These are phyloP conservation scores for Melocanna baccifera DNA, from an alignment of 176 grass and related monocot species.

Conservation along the genomic window DNA sequence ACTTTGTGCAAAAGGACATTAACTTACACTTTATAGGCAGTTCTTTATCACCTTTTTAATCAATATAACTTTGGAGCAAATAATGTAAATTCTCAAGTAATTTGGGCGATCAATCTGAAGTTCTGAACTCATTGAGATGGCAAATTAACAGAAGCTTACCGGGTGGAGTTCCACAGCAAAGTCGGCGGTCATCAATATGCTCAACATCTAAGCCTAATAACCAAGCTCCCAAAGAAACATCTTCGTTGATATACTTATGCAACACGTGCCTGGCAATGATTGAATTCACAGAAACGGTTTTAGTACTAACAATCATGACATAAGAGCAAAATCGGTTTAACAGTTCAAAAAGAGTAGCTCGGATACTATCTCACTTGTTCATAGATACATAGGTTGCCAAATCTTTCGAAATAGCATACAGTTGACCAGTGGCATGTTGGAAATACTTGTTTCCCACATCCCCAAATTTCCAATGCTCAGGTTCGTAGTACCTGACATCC, in stretches of 20 bases:
- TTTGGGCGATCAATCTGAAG: neutral
- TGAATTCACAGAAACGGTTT: neutral
- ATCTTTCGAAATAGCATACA: constrained; percentile 92
- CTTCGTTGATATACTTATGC: constrained; percentile 84
- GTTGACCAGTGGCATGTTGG: constrained; percentile 85
- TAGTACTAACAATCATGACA: neutral
- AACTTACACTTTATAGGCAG: neutral
- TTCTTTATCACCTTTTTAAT: neutral
- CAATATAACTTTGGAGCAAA: neutral
- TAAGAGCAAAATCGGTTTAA: neutral
- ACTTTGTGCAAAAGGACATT: neutral
- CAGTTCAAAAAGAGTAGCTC: neutral
- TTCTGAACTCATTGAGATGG: neutral
- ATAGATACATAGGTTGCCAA: constrained; percentile 77
- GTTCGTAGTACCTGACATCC: constrained; percentile 81
- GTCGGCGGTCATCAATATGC: constrained; percentile 79
- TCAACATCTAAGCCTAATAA: constrained; percentile 84
- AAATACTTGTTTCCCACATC: constrained; percentile 81
- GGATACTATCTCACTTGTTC: constrained; percentile 60
- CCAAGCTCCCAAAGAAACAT: constrained; percentile 90
- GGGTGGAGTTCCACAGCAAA: constrained; percentile 82
- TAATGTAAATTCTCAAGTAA: neutral
- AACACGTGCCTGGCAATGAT: constrained; percentile 58
- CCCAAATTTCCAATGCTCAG: constrained; percentile 96
- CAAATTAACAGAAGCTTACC: constrained; percentile 38